Base-by-base conservation (phyloP, 2,329 filamentous ascomycete genomes). In the Calonectria ilicicola region DNA sequence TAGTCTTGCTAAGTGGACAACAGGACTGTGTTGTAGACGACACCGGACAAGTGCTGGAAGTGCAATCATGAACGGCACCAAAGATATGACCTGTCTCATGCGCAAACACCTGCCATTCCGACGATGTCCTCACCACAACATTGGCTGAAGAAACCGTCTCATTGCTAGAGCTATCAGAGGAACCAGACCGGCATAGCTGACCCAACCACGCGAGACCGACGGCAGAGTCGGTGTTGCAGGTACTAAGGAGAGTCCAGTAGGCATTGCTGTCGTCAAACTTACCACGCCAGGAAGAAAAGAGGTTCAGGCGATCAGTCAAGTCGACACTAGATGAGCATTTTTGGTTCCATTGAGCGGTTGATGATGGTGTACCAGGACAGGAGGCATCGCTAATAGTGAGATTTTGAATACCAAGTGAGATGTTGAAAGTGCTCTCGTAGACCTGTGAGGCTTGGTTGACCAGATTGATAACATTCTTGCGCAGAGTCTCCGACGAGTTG, bases 21-120 rank as follows among this genome's bases (percentile, higher is more conserved):
- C 97, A 99, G 78, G 89, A 84, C 77, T 88, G 88, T 67, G 82
- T 84, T 12, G 82, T 81, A 8, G 83, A 83, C 44, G 91, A 90
- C 23, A 90, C 88, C 72, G 94, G 89, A 81, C 96, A 98, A 2
- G 93, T 89, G n/a, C 84, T 74, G 0, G 86, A 81, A 3, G 91
- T 93, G 84, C 97, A 99, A 84, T 99, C 97, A 84, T 99, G 97
- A 12, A 98, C 95, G 6, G 96, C 97, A 56, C 96, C 96, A 83
- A 98, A 98, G 0, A 95, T 98, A 83, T 98, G 96, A 1, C 96
- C 96, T 3, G 93, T 93, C 84, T 98, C 96, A 82, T 98, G 96
- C 35, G 96, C 96, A 84, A 98, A 95, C 71, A 98, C 94, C 82
- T 98, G 95, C 96, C 96, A 98, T 82, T 98, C 96, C 3, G 91